Evolutionary conservation across 1,284 basidiomycete genomes (phyloP).

Genomic region (Erythrobasidium hasegawianum): DNA sequence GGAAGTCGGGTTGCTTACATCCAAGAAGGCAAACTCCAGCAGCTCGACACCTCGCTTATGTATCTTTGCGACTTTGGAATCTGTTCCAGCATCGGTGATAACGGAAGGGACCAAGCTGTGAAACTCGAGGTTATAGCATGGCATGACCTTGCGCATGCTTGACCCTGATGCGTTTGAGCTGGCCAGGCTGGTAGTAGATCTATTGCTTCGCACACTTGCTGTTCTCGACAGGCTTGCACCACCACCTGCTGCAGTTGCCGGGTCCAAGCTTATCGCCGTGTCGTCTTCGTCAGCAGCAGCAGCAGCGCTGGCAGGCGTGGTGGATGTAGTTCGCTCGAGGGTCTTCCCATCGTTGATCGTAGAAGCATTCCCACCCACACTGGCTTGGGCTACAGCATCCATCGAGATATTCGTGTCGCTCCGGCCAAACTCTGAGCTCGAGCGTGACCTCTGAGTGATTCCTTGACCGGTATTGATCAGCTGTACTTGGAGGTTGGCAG

Average conservation of each 20-base stretch:
- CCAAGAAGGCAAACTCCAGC: conserved; percentile 48
- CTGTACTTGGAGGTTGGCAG: conserved; percentile 88
- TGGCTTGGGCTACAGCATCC: conserved; percentile 41
- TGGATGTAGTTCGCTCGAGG: conserved; percentile 1
- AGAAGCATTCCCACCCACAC: conserved; percentile 5
- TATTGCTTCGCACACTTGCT: conserved; percentile 49
- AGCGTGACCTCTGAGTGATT: neutral
- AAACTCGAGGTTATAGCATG: conserved; percentile 86
- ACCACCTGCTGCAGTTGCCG: conserved; percentile 35
- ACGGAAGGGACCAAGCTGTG: conserved; percentile 90
- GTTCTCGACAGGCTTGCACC: conserved; percentile 41
- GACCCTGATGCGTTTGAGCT: conserved; percentile 55
- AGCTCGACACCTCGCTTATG: conserved; percentile 63
- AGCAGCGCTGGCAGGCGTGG: conserved; percentile 34
- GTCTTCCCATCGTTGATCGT: too few species aligned
- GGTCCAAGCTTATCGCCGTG: conserved; percentile 6
- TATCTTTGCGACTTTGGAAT: conserved; percentile 89
- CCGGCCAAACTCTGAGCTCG: conserved; percentile 1
- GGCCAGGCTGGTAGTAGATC: conserved; percentile 56
- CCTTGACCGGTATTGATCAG: conserved; percentile 57
- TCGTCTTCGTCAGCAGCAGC: conserved; percentile 23
- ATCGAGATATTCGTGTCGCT: conserved; percentile 7
- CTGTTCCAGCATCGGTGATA: conserved; percentile 87
- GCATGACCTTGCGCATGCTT: conserved; percentile 72
- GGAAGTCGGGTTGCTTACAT: conserved; percentile 38